Percentiles rank a stretch among this genome's conserved stretches.
These are phyloP conservation scores for Buddleja alternifolia DNA, from an alignment of 257 asterid species.

Conservation along the genomic window DNA sequence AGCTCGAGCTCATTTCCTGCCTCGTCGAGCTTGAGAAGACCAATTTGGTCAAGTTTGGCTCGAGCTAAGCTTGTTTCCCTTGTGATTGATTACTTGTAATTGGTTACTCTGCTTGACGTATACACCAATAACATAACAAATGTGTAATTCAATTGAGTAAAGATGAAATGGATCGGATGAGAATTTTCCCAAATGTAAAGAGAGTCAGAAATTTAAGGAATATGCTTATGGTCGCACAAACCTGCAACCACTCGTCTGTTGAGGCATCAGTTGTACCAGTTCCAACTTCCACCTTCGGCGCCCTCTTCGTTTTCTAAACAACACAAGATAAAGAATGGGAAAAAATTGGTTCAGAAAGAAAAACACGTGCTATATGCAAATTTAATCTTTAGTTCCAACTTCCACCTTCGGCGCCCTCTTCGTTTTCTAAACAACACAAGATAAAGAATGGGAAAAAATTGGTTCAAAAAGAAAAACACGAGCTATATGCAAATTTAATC, in stretches of 20 bases:
- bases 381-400: constrained; percentile 81
- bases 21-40: too few relatives aligned
- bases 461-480: neutral
- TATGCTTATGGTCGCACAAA: constrained; percentile 29
- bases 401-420: constrained; percentile 75
- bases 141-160: too few relatives aligned
- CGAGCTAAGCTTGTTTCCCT: too few relatives aligned
- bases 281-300: constrained; percentile 78
- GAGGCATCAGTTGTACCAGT: constrained; percentile 66
- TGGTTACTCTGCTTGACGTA: too few relatives aligned
- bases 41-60: too few relatives aligned
- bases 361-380: neutral
- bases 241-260: constrained; percentile 78
- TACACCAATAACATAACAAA: too few relatives aligned
- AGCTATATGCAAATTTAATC: neutral
- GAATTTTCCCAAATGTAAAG: neutral
- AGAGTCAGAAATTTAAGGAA: constrained; percentile 1
- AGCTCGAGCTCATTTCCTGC: too few relatives aligned
- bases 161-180: too few relatives aligned
- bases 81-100: too few relatives aligned
- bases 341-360: neutral
- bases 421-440: constrained; percentile 45
- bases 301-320: constrained; percentile 62
- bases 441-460: neutral
- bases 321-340: neutral